Evolutionary conservation across 371 early-diverging fungal genomes (phyloP).

Genomic region (Mortierella sp.): DNA sequence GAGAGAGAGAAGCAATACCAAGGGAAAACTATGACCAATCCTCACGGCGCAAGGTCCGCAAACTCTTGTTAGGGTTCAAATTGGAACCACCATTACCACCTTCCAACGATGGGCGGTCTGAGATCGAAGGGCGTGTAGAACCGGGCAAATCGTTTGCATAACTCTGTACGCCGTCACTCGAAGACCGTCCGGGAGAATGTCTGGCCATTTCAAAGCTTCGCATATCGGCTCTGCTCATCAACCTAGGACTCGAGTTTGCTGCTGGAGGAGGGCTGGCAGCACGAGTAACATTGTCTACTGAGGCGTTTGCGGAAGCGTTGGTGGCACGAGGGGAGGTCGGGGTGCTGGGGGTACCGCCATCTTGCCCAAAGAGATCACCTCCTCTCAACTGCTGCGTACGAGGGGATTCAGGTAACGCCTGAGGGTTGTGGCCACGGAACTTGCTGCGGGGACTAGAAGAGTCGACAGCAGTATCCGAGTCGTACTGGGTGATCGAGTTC

Average conservation of each 20-base stretch:
- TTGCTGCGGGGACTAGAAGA: slow-evolving; percentile 39
- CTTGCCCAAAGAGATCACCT: slow-evolving; percentile 56
- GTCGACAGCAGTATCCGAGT: slow-evolving; percentile 38
- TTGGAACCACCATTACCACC: neutral
- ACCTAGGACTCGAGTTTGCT: slow-evolving; percentile 28
- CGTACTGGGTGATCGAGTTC: slow-evolving; percentile 37
- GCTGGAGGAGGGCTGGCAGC: slow-evolving; percentile 2
- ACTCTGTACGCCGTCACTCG: slow-evolving; percentile 40
- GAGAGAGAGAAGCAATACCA: neutral
- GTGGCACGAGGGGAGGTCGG: slow-evolving; percentile 22
- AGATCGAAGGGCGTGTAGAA: slow-evolving; percentile 20
- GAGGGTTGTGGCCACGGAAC: slow-evolving; percentile 49
- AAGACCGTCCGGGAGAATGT: slow-evolving; percentile 39
- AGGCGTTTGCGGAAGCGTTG: neutral
- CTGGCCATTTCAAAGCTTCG: slow-evolving; percentile 52
- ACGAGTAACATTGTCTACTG: neutral
- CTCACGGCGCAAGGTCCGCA: slow-evolving; percentile 47
- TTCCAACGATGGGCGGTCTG: slow-evolving; percentile 45
- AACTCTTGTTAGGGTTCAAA: slow-evolving; percentile 38
- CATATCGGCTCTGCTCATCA: slow-evolving; percentile 33
- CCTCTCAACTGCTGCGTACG: slow-evolving; percentile 50
- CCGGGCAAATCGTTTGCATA: slow-evolving; percentile 42
- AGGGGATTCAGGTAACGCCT: slow-evolving; percentile 47
- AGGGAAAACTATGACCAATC: slow-evolving; percentile 36
- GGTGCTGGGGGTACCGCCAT: slow-evolving; percentile 13